These are phyloP conservation scores for Colletotrichum melonis DNA, from an alignment of 2,329 filamentous ascomycete genomes.

Conservation along the genomic window DNA sequence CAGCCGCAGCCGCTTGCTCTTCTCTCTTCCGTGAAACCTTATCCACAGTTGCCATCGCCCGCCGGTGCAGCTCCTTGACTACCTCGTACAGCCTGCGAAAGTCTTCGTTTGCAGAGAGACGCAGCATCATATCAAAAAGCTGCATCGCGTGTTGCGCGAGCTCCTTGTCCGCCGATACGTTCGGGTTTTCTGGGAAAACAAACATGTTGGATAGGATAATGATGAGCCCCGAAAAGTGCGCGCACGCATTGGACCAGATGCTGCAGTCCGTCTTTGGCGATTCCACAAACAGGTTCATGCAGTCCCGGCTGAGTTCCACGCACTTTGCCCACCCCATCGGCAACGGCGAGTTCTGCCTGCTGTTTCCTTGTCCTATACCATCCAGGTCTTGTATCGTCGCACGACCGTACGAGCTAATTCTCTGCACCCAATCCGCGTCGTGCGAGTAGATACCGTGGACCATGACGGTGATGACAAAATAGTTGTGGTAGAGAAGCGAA, in stretches of 20 bases:
- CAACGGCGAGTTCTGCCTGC: constrained; percentile 37
- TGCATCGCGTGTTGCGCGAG: constrained; percentile 42
- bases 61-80: constrained; percentile 34
- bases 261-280: constrained; percentile 45
- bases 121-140: constrained; percentile 41
- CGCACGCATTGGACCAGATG: constrained; percentile 44
- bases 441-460: constrained; percentile 53
- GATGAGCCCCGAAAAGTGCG: constrained; percentile 48
- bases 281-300: constrained; percentile 46
- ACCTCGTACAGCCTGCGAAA: constrained; percentile 29
- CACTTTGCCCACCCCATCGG: constrained; percentile 47
- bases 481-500: constrained; percentile 51
- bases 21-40: background rate
- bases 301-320: constrained; percentile 47
- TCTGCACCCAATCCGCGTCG: constrained; percentile 50
- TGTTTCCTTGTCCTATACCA: background rate
- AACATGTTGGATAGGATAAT: constrained; percentile 48
- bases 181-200: constrained; percentile 41
- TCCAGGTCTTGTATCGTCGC: constrained; percentile 41
- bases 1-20: constrained; percentile 13
- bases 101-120: background rate
- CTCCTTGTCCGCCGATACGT: constrained; percentile 42
- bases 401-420: constrained; percentile 43
- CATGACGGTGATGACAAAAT: constrained; percentile 48
- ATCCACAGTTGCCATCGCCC: constrained; percentile 32